These are phyloP conservation scores for Xylariales sp. DNA, from an alignment of 2,329 filamentous ascomycete species.

Conservation along the genomic window DNA sequence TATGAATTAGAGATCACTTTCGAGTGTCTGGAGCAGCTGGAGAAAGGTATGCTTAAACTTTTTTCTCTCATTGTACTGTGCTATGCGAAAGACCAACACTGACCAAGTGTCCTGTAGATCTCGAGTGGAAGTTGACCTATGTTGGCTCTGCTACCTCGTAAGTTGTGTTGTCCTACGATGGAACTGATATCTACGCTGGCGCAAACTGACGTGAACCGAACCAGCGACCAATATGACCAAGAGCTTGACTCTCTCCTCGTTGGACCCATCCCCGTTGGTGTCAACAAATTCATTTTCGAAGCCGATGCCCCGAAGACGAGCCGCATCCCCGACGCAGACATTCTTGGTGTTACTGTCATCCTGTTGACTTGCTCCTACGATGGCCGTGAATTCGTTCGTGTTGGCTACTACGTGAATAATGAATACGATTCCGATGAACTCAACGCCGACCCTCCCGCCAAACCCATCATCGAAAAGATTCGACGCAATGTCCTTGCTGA, in stretches of 20 bases:
- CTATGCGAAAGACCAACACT: conserved; percentile 15
- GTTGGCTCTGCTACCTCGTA: conserved; percentile 98
- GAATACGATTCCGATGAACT: conserved; percentile 96
- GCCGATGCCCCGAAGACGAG: conserved; percentile 91
- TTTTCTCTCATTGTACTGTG: not conserved
- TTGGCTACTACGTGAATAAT: conserved; percentile 99
- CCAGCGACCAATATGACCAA: conserved; percentile 94
- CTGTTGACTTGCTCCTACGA: conserved; percentile 97
- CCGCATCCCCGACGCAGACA: conserved; percentile 93
- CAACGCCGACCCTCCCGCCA: conserved; percentile 86
- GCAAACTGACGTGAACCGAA: conserved; percentile 32
- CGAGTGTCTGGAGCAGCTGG: conserved; percentile 92
- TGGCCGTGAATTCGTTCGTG: conserved; percentile 93
- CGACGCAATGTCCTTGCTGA: conserved; percentile 92
- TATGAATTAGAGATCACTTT: conserved; percentile 99
- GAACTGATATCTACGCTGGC: conserved; percentile 15
- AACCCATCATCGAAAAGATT: conserved; percentile 92
- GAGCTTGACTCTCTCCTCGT: conserved; percentile 97
- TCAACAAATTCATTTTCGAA: conserved; percentile 99
- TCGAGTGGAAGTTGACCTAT: conserved; percentile 99
- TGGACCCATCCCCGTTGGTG: conserved; percentile 94
- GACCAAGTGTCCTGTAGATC: conserved; percentile 67
- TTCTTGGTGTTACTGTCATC: conserved; percentile 96
- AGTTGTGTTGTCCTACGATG: conserved; percentile 54
- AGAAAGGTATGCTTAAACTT: conserved; percentile 75